phyloP scores from a whole-genome alignment of 2,329 filamentous ascomycete genomes.

The Byssothecium circinans region DNA sequence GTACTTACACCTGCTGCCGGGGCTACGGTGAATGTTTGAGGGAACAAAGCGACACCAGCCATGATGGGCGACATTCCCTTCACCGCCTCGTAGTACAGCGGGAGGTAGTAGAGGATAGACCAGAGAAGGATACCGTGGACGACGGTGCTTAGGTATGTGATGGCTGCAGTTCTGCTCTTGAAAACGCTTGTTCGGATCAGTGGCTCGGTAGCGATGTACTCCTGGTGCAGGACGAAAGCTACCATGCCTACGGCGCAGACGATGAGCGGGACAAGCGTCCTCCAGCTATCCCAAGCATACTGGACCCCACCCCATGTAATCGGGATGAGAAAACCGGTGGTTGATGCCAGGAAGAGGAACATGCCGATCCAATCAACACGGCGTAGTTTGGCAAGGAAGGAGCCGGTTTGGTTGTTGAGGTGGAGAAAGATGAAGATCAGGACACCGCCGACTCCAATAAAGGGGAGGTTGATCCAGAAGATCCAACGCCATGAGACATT shows the following conservation, averaged over 20 bases:
- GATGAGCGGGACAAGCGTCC: conserved; percentile 63
- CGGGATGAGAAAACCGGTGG: conserved; percentile 62
- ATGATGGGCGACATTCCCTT: conserved; percentile 44
- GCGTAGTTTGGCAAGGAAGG: conserved; percentile 53
- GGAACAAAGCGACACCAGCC: conserved; percentile 45
- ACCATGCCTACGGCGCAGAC: conserved; percentile 57
- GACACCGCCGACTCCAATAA: conserved; percentile 53
- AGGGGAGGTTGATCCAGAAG: conserved; percentile 66
- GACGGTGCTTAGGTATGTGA: conserved; percentile 57
- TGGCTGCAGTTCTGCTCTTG: conserved; percentile 53
- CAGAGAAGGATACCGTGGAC: conserved; percentile 59
- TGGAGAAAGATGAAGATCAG: conserved; percentile 57
- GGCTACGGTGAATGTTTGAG: conserved; percentile 60
- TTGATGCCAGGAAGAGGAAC: conserved; percentile 61
- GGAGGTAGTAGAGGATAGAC: conserved; percentile 47
- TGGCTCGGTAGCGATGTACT: conserved; percentile 54
- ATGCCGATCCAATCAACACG: conserved; percentile 67
- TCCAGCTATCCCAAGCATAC: conserved; percentile 65
- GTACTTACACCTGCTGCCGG: conserved; percentile 55
- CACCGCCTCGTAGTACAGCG: conserved; percentile 47
- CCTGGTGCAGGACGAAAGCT: conserved; percentile 59
- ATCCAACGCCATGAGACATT: conserved; percentile 63
- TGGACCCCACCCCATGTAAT: conserved; percentile 67
- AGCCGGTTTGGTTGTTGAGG: conserved; percentile 52
- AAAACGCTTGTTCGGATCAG: conserved; percentile 52